Percentiles rank a stretch among this genome's conserved stretches.
phyloP scores from a whole-genome alignment of 106 monocot species.

The Phalaenopsis equestris region DNA sequence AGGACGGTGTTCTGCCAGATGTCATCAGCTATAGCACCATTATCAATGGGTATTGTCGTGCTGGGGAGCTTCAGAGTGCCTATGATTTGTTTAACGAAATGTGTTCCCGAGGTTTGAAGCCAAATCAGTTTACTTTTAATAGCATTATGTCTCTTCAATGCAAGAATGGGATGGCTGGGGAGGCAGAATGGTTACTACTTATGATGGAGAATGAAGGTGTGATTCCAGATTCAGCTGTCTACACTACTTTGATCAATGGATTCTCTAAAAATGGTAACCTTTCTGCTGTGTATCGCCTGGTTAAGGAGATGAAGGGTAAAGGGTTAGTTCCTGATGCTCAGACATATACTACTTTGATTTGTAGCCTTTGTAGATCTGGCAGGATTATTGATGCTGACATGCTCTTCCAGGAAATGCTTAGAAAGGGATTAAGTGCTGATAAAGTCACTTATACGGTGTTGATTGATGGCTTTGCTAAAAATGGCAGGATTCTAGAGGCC shows the following conservation, averaged over 20 bases:
- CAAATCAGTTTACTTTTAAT: slow-evolving; percentile 64
- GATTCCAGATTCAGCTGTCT: slow-evolving; percentile 53
- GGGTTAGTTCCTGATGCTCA: slow-evolving; percentile 42
- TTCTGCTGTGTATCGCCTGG: slow-evolving; percentile 19
- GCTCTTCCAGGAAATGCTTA: slow-evolving; percentile 56
- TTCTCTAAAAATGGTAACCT: slow-evolving; percentile 46
- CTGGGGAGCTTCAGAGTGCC: slow-evolving; percentile 44
- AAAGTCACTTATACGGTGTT: slow-evolving; percentile 62
- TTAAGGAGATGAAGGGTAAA: slow-evolving; percentile 57
- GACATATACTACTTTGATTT: slow-evolving; percentile 69
- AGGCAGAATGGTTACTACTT: slow-evolving; percentile 41
- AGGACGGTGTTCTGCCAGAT: slow-evolving; percentile 29
- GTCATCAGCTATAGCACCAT: slow-evolving; percentile 75
- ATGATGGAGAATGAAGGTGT: slow-evolving; percentile 47
- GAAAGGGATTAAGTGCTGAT: slow-evolving; percentile 46
- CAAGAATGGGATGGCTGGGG: slow-evolving; percentile 28
- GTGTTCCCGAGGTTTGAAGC: slow-evolving; percentile 39
- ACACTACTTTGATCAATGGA: slow-evolving; percentile 68
- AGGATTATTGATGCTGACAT: slow-evolving; percentile 44
- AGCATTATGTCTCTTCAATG: slow-evolving; percentile 57
- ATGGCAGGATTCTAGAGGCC: slow-evolving; percentile 60
- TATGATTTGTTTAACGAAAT: slow-evolving; percentile 54
- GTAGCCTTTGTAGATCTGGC: slow-evolving; percentile 48
- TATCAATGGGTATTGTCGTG: slow-evolving; percentile 54
- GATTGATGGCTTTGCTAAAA: slow-evolving; percentile 77